Evolutionary conservation across 495 filamentous ascomycete species (phyloP).

Genomic region (Aspergillus indologenus): DNA sequence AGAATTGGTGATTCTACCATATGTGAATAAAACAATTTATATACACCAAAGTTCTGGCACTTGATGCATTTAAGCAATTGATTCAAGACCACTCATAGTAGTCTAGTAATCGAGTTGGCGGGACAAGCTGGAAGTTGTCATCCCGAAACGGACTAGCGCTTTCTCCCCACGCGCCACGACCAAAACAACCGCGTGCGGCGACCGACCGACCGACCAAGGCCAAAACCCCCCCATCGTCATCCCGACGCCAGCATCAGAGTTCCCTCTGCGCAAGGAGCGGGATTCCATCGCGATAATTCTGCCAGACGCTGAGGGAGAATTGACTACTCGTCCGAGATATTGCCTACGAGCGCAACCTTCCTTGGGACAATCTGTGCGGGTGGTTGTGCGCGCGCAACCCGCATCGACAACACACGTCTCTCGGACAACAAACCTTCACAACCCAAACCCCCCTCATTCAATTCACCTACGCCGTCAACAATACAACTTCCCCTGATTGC

Average conservation of each 20-base stretch:
- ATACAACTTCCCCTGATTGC: background rate
- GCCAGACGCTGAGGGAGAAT: background rate
- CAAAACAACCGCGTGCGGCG: constrained; percentile 49
- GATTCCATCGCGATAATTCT: background rate
- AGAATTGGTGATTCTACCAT: background rate
- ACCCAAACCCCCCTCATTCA: background rate
- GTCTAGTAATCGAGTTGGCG: background rate
- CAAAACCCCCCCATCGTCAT: constrained; percentile 16
- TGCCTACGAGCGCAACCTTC: constrained; percentile 13
- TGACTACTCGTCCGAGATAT: background rate
- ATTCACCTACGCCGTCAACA: background rate
- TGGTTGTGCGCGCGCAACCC: constrained; percentile 15
- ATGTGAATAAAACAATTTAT: too few relatives aligned
- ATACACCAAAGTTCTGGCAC: too few relatives aligned
- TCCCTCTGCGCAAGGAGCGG: constrained; percentile 24
- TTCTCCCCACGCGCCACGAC: constrained; percentile 44
- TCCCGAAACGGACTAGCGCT: constrained; percentile 39
- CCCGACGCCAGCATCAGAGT: constrained; percentile 9
- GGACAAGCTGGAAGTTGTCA: background rate
- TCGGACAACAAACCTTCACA: constrained; percentile 3
- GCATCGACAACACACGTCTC: constrained; percentile 11
- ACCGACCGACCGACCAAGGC: constrained; percentile 14
- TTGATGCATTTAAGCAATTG: too few relatives aligned
- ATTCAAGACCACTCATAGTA: too few relatives aligned
- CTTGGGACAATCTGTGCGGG: background rate